A percentile compares a stretch with the other conserved stretches of the same genome.
phyloP scores from a whole-genome alignment of 345 rosid species.

The Hibiscus syriacus region DNA sequence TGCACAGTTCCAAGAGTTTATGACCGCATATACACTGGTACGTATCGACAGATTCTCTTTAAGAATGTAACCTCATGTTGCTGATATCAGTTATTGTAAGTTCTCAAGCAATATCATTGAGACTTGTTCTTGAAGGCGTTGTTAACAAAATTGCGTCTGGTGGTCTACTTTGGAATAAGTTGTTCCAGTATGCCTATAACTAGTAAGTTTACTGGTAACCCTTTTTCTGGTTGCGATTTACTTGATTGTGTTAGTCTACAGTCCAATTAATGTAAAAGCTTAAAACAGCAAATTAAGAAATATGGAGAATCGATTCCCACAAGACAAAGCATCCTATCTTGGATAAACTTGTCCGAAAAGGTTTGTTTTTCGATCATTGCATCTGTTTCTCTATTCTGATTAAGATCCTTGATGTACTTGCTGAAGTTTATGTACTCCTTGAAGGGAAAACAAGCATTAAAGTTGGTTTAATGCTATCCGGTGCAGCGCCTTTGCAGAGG shows the following conservation, averaged over 20 bases:
- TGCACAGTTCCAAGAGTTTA: constrained; percentile 89
- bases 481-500: constrained; percentile 89
- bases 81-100: neutral
- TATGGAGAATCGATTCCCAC: constrained; percentile 64
- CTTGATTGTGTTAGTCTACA: neutral
- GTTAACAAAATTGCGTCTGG: constrained; percentile 56
- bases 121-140: constrained; percentile 46
- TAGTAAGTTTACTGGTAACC: constrained; percentile 49
- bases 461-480: constrained; percentile 67
- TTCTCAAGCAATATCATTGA: neutral
- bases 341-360: constrained; percentile 70
- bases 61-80: neutral
- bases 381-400: neutral
- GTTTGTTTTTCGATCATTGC: constrained; percentile 35
- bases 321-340: constrained; percentile 76
- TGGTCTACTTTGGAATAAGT: constrained; percentile 50
- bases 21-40: constrained; percentile 74
- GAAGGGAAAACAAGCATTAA: constrained; percentile 66
- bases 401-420: neutral
- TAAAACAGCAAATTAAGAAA: constrained; percentile 60
- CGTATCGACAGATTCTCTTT: neutral
- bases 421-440: constrained; percentile 9
- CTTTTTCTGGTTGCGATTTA: neutral
- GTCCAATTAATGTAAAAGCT: constrained; percentile 15
- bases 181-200: constrained; percentile 70